Evolutionary conservation across 108 stramenopile genomes (phyloP).

Genomic region (Cylindrotheca closterium): DNA sequence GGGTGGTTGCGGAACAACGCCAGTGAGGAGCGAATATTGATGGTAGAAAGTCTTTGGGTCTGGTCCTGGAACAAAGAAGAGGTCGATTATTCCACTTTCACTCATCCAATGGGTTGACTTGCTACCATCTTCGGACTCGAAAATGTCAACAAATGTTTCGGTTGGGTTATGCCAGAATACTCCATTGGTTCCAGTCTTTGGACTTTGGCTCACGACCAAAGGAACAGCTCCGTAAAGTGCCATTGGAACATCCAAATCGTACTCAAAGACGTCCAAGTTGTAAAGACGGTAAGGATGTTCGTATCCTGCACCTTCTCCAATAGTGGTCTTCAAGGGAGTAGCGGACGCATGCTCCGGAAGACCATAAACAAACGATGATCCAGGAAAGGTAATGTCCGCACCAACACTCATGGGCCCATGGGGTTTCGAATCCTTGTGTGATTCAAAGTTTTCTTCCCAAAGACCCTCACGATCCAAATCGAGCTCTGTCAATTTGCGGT

Average conservation of each 20-base stretch:
- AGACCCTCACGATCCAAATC: constrained; percentile 76
- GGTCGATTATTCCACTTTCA: constrained; percentile 88
- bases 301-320: constrained; percentile 71
- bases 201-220: constrained; percentile 74
- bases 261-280: constrained; percentile 99
- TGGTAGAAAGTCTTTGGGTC: constrained; percentile 70
- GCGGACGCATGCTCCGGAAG: constrained; percentile 97
- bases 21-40: constrained; percentile 92
- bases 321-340: constrained; percentile 83
- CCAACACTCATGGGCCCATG: constrained; percentile 96
- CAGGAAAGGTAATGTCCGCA: constrained; percentile 89
- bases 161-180: constrained; percentile 98
- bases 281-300: constrained; percentile 97
- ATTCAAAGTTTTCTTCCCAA: constrained; percentile 91
- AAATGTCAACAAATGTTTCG: constrained; percentile 97
- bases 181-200: constrained; percentile 74
- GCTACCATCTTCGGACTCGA: constrained; percentile 35
- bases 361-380: constrained; percentile 85
- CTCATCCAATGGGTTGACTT: constrained; percentile 91
- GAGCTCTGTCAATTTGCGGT: constrained; percentile 56
- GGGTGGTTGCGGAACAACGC: constrained; percentile 86
- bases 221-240: constrained; percentile 97
- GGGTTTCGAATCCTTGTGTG: constrained; percentile 90
- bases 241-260: constrained; percentile 98
- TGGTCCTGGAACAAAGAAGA: constrained; percentile 86